Conservation (phyloP, 768 basidiomycete genomes). For the Inosperma sp. region DNA sequence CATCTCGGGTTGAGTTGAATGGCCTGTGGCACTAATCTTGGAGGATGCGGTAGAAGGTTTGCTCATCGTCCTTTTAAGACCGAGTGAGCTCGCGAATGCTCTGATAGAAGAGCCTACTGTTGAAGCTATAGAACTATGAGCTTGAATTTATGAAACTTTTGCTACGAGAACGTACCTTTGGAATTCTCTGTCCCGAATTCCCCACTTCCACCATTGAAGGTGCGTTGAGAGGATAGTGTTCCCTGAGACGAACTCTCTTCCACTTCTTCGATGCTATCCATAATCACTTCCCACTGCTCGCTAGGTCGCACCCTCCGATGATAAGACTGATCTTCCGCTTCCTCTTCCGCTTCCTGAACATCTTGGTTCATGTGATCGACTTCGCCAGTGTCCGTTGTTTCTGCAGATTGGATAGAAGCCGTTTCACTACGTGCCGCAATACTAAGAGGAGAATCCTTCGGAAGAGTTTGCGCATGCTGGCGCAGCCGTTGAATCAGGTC, state of each 20-base stretch:
- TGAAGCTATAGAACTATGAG: slow-evolving; percentile 38
- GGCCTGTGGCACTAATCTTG: no score
- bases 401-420: slow-evolving; percentile 18
- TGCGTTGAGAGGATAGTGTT: slow-evolving; percentile 46
- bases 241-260: slow-evolving; percentile 54
- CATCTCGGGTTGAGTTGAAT: slow-evolving; percentile 18
- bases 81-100: slow-evolving; percentile 70
- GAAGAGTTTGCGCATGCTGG: slow-evolving; percentile 60
- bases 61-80: slow-evolving; percentile 50
- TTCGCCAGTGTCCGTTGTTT: slow-evolving; percentile 11
- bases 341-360: slow-evolving; percentile 24
- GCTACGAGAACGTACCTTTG: slow-evolving; percentile 44
- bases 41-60: slow-evolving; percentile 14
- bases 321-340: slow-evolving; percentile 16
- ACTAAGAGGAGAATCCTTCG: slow-evolving; percentile 51
- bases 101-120: slow-evolving; percentile 69
- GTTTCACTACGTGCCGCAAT: slow-evolving; percentile 51
- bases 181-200: slow-evolving; percentile 70
- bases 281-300: slow-evolving; percentile 83
- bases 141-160: slow-evolving; percentile 1
- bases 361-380: slow-evolving; percentile 24
- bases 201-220: slow-evolving; percentile 38
- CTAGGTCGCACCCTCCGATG: slow-evolving; percentile 51
- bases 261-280: slow-evolving; percentile 71
- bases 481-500: slow-evolving; percentile 69